Evolutionary conservation across 2,329 filamentous ascomycete species (phyloP), one percentile per base, ranked within the genome.

Genomic region (Coniochaeta ligniaria): DNA sequence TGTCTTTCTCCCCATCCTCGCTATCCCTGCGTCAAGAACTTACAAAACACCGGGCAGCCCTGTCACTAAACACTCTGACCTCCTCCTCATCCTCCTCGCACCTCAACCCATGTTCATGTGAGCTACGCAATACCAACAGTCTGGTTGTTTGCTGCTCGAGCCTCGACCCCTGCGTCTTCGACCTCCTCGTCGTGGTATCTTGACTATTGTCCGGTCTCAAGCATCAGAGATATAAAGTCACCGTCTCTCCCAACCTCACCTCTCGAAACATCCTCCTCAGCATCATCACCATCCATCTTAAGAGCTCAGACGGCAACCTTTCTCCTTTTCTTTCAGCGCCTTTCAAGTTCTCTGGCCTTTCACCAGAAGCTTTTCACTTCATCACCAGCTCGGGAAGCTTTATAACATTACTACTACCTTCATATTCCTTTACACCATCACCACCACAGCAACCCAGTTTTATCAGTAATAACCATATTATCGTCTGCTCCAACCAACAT

Each of bases 221-320:
- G 24, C 6, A 36, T 43, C 36, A 43, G 17, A 58, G 56, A 58
- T 58, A 58, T 58, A 58, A 58, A 58, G 35, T 31, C 36, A 45
- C 36, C 56, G 35, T 56, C 22, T 12, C 35, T 28, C 24, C 22
- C 56, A 20, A 31, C 24, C 26, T 58, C 22, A 5, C 47, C 2
- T 20, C 24, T 31, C 47, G 47, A 31, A 17, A 28, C 9, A 16
- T 52, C 16, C 47, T 47, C 22, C 22, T 31, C 26, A 31, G 22
- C 47, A 52, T 52, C 26, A 31, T 17, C 24, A 52, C 22, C 43
- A 17, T 12, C 20, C 43, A 22, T 24, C 41, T 47, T 9, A 11
- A 36, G 9, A 11, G 8, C 43, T 47, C 24, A 31, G 47, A 3
- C 47, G 2, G 8, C 2, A n/a, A 5, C 16, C 6, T 11, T 52